These are phyloP conservation scores for Penicillium fimorum DNA, from an alignment of 495 filamentous ascomycete genomes.

Conservation along the genomic window DNA sequence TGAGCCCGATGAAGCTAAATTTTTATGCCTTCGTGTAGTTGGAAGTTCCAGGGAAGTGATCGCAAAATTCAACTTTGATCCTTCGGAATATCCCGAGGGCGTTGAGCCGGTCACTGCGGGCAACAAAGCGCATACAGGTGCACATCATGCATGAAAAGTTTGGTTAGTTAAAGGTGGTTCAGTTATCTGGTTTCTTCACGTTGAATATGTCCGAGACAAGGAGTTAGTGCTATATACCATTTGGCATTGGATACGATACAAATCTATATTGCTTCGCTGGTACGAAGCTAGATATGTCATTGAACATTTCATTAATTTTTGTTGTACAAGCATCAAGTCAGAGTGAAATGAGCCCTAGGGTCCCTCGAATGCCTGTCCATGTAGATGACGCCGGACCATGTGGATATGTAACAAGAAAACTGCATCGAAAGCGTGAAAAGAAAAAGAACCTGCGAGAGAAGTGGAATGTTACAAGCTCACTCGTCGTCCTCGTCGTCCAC, in stretches of 20 bases:
- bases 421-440: conserved; percentile 1
- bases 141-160: not conserved
- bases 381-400: conserved; percentile 14
- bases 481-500: conserved; percentile 50
- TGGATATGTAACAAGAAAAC: conserved; percentile 14
- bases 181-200: not conserved
- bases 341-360: conserved; percentile 1
- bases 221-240: not conserved
- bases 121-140: not conserved
- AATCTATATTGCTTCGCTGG: conserved; percentile 5
- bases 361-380: conserved; percentile 10
- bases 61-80: conserved; percentile 41
- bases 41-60: conserved; percentile 40
- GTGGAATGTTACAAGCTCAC: conserved; percentile 16
- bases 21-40: conserved; percentile 40
- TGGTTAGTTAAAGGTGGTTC: not conserved
- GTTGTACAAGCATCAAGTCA: conserved; percentile 13
- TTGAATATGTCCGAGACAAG: not conserved
- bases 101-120: conserved; percentile 15
- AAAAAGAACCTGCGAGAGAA: not conserved
- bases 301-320: conserved; percentile 31
- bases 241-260: not conserved
- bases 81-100: conserved; percentile 40
- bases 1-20: conserved; percentile 30
- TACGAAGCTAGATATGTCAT: conserved; percentile 10